Conservation (phyloP, 331 rosid genomes). For the Malus hybrid region DNA sequence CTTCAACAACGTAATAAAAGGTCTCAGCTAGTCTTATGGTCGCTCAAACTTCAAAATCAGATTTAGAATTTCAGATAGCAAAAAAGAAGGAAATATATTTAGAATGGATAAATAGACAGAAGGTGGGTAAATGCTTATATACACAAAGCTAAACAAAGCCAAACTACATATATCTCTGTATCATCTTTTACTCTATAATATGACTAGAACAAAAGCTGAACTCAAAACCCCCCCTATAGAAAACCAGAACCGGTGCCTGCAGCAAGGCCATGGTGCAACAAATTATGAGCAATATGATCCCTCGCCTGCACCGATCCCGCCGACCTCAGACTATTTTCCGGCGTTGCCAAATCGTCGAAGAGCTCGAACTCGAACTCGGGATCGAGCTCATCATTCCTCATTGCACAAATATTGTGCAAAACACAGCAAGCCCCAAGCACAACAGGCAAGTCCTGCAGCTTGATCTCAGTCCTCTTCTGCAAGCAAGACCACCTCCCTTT, state of each 20-base stretch:
- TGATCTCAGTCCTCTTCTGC: constrained; percentile 70
- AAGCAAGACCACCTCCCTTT: constrained; percentile 77
- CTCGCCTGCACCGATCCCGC: constrained; percentile 31
- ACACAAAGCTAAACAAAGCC: not conserved
- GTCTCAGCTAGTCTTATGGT: not conserved
- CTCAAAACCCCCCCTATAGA: constrained; percentile 4
- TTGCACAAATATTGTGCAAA: constrained; percentile 64
- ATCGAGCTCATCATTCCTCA: constrained; percentile 41
- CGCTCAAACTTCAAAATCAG: not conserved
- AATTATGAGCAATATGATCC: constrained; percentile 55
- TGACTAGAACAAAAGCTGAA: constrained; percentile 13
- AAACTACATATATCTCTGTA: not conserved
- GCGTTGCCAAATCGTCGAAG: constrained; percentile 52
- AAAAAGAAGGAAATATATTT: not conserved
- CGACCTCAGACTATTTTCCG: constrained; percentile 35
- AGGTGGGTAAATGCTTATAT: not conserved
- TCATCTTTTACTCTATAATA: constrained; percentile 4
- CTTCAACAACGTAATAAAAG: not conserved
- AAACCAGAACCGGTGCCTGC: constrained; percentile 33
- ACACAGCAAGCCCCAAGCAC: constrained; percentile 80
- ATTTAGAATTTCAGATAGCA: not conserved
- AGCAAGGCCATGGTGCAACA: constrained; percentile 60
- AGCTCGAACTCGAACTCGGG: constrained; percentile 25
- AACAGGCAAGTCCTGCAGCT: constrained; percentile 62
- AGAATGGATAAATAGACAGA: not conserved